Conservation (phyloP, 129 eudicot species). For the Centaurea solstitialis region DNA sequence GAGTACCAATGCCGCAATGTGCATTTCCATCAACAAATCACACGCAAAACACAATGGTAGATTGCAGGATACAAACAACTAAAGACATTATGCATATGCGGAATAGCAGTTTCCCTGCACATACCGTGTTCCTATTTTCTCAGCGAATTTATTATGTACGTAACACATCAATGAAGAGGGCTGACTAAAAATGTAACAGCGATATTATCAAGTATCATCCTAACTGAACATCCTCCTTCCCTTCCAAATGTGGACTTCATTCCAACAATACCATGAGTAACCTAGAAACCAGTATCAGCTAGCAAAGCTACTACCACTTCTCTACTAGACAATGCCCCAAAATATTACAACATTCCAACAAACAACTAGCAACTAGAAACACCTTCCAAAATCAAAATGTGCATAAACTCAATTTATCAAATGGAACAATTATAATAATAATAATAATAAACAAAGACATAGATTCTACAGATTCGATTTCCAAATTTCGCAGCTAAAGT, state of each 20-base stretch:
- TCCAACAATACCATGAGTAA: conserved; percentile 8
- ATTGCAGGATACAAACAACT: background rate
- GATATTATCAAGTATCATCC: background rate
- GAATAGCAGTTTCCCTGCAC: background rate
- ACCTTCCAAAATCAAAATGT: conserved; percentile 4
- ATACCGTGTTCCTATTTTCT: background rate
- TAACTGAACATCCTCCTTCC: conserved; percentile 7
- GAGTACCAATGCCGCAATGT: background rate
- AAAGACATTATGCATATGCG: background rate
- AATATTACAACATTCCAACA: background rate
- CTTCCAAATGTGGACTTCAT: conserved; percentile 3
- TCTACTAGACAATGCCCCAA: background rate
- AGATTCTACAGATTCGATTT: background rate
- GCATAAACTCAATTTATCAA: background rate
- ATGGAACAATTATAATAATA: background rate
- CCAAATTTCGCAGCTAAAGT: background rate
- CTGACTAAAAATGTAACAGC: background rate
- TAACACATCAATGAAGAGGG: conserved; percentile 10
- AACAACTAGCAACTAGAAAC: background rate
- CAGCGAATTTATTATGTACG: conserved; percentile 2
- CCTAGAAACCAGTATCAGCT: background rate
- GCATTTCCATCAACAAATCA: background rate
- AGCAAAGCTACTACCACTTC: background rate
- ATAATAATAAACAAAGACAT: background rate
- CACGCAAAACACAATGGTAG: background rate